Conservation (phyloP, 2,329 filamentous ascomycete genomes). For the Piedraia hortae region DNA sequence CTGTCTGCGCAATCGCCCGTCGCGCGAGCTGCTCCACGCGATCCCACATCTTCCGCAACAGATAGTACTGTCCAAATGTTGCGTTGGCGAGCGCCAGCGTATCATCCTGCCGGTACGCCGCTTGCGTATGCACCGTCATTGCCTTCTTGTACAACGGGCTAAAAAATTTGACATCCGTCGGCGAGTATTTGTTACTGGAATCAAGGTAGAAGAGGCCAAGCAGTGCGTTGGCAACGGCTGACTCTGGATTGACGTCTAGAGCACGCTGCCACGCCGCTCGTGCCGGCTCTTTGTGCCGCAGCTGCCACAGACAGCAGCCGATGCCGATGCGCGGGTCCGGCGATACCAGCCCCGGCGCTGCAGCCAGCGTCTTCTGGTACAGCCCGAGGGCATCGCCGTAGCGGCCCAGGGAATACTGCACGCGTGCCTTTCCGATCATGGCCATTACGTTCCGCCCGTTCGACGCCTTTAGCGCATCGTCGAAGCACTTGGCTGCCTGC, state of each 20-base stretch:
- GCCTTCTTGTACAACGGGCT: constrained; percentile 66
- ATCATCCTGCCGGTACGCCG: constrained; percentile 80
- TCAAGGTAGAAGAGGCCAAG: constrained; percentile 78
- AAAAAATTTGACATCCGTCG: constrained; percentile 74
- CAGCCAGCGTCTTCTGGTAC: constrained; percentile 68
- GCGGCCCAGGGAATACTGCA: constrained; percentile 62
- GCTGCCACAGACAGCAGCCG: constrained; percentile 88
- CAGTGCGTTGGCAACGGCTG: constrained; percentile 72
- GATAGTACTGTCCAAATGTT: constrained; percentile 72
- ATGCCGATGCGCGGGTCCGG: constrained; percentile 91
- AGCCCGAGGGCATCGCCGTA: constrained; percentile 56
- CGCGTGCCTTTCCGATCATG: constrained; percentile 64
- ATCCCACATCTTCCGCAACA: constrained; percentile 50
- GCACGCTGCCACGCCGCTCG: constrained; percentile 72
- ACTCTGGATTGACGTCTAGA: constrained; percentile 55
- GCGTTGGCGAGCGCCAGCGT: constrained; percentile 71
- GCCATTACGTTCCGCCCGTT: constrained; percentile 77
- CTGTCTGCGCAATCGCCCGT: constrained; percentile 83
- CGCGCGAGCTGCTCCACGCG: constrained; percentile 70
- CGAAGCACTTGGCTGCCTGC: constrained; percentile 73
- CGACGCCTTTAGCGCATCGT: constrained; percentile 70
- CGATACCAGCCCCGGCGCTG: constrained; percentile 66
- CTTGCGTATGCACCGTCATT: constrained; percentile 84
- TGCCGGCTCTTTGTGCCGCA: constrained; percentile 82
- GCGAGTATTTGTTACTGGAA: constrained; percentile 53